A percentile compares a stretch with the other conserved stretches of the same genome.
Evolutionary conservation across 345 rosid species (phyloP).

Genomic region (Heritiera littoralis): DNA sequence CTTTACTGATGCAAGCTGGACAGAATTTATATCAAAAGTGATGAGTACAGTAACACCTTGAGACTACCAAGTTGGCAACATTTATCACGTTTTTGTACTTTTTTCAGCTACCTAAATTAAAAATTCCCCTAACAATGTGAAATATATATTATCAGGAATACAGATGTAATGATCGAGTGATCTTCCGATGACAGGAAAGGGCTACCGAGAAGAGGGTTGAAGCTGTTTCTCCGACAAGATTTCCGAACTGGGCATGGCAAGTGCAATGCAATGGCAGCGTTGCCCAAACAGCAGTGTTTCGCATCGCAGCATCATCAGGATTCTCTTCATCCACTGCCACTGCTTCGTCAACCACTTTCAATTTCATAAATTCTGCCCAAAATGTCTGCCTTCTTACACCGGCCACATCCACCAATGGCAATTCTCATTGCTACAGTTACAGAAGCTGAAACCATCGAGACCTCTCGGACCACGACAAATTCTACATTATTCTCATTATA

Average conservation of each 20-base stretch:
- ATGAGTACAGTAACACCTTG: neutral
- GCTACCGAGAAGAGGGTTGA: conserved; percentile 45
- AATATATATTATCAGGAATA: neutral
- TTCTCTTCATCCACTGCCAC: conserved; percentile 58
- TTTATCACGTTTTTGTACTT: neutral
- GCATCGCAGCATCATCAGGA: conserved; percentile 99
- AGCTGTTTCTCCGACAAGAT: conserved; percentile 9
- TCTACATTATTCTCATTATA: neutral
- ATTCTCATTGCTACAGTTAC: neutral
- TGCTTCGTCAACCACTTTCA: conserved; percentile 38
- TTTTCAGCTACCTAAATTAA: no score
- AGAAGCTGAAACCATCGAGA: neutral
- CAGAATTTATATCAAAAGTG: neutral
- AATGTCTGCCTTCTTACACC: conserved; percentile 18
- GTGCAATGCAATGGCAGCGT: conserved; percentile 30
- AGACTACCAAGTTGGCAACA: neutral
- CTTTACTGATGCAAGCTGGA: neutral
- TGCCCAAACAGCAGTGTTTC: conserved; percentile 39
- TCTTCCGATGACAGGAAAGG: conserved; percentile 38
- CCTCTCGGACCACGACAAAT: no score
- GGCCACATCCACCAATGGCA: conserved; percentile 1
- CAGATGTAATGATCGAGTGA: no score
- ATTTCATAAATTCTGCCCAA: conserved; percentile 18
- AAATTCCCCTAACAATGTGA: neutral
- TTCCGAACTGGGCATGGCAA: conserved; percentile 42